These are phyloP conservation scores for Boletus reticuloceps DNA, from an alignment of 768 basidiomycete species.

Conservation along the genomic window DNA sequence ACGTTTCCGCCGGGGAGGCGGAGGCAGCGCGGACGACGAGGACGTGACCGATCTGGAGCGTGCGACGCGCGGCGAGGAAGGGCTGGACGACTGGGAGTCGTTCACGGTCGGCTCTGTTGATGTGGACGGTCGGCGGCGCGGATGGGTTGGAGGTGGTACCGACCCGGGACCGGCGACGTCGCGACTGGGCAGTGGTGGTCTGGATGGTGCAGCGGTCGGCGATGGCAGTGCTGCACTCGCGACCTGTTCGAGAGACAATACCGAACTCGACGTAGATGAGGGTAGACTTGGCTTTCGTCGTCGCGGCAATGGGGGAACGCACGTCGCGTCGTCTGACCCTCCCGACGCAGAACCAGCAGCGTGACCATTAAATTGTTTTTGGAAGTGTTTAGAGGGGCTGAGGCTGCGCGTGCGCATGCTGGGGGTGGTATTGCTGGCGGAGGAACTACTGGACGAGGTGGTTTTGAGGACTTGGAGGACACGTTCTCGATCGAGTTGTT, in stretches of 20 bases:
- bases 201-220: conserved; percentile 9
- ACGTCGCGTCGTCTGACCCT: conserved; percentile 21
- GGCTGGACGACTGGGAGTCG: conserved; percentile 26
- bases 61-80: conserved; percentile 39
- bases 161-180: conserved; percentile 28
- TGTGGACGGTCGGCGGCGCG: conserved; percentile 42
- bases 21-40: conserved; percentile 37
- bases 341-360: background rate
- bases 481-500: conserved; percentile 64
- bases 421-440: conserved; percentile 2
- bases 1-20: conserved; percentile 48
- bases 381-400: conserved; percentile 27
- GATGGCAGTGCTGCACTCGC: conserved; percentile 36
- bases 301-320: conserved; percentile 35
- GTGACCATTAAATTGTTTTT: conserved; percentile 2
- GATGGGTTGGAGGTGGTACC: conserved; percentile 51
- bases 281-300: conserved; percentile 34
- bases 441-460: conserved; percentile 36
- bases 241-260: conserved; percentile 41
- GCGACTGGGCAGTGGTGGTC: conserved; percentile 23
- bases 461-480: conserved; percentile 72
- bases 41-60: conserved; percentile 54
- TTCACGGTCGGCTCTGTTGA: conserved; percentile 21
- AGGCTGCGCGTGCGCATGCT: conserved; percentile 28
- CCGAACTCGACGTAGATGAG: conserved; percentile 34